Evolutionary conservation across 78 protist species (phyloP), one percentile per base, ranked within the genome.

Genomic region (Carpediemonas membranifera): DNA sequence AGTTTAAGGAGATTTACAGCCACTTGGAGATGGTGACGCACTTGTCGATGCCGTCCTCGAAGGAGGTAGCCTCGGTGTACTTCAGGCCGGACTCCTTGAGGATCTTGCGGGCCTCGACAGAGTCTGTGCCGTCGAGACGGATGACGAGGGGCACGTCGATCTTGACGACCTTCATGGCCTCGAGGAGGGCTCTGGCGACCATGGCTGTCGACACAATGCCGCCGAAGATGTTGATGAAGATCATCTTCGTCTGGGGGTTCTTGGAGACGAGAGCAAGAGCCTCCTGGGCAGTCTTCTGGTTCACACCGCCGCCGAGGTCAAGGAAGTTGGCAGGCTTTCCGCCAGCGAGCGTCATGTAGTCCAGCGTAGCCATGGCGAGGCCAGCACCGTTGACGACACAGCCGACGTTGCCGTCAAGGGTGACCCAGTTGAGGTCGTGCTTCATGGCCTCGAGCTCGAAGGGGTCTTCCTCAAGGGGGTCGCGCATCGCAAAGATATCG

Each of bases 291-390:
- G 50, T 5, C 41, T 7, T 31, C 7, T 3, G 35, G 25, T 31
- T n/a, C 33, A 56, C 62, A 16, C 56, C 7, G 34, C 96, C 98
- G 30, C 96, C 96, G 33, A 92, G 89, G 71, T 94, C 98, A 19
- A 94, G 69, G 74, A 94, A 94, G 92, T 94, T 94, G 53, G 98
- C 98, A 13, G 98, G 98, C 37, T 15, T 7, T 39, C 95, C 96
- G 27, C 98, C 96, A n/a, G n/a, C n/a, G n/a, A n/a, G n/a, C n/a
- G n/a, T n/a, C n/a, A n/a, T n/a, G n/a, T n/a, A 82, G 84, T 94
- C 98, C 96, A 94, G 90, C 51, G 97, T 91, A 36, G 98, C 98
- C 98, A 94, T 94, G 33, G 98, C 98, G 34, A 94, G 86, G 21
- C 98, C 98, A 16, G 98, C 98, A 35, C 98, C 98, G 81, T 94